Conservation (phyloP, 2,329 filamentous ascomycete species). For the Nemania sp. region DNA sequence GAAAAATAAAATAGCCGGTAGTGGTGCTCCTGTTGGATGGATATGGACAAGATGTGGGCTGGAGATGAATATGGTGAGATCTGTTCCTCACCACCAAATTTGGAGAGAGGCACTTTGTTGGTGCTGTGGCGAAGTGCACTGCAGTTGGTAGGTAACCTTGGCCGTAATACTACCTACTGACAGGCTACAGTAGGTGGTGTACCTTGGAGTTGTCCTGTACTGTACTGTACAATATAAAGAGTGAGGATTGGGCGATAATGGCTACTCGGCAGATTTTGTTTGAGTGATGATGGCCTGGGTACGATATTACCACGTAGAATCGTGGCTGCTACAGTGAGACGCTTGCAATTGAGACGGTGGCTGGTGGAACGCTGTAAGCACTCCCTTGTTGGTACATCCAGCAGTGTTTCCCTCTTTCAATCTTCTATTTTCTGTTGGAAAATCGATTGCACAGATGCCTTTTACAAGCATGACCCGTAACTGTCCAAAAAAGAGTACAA, state of each 20-base stretch:
- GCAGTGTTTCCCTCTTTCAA: conserved; percentile 12
- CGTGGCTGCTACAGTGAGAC: conserved; percentile 11
- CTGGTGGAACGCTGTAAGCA: conserved; percentile 7
- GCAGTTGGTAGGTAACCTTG: too few species aligned
- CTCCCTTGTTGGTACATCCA: conserved; percentile 19
- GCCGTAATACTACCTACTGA: too few species aligned
- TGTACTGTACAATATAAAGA: not conserved
- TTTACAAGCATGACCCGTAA: conserved; percentile 22
- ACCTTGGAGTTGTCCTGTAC: not conserved
- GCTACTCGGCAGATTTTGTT: not conserved
- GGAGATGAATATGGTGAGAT: too few species aligned
- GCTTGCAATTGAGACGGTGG: conserved; percentile 8
- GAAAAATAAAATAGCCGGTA: too few species aligned
- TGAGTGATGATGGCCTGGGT: not conserved
- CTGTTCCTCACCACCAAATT: too few species aligned
- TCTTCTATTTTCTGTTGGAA: conserved; percentile 20
- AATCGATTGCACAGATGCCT: conserved; percentile 18
- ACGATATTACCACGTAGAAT: conserved; percentile 8
- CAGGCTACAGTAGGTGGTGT: too few species aligned
- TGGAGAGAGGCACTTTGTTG: too few species aligned
- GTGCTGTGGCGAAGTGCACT: too few species aligned
- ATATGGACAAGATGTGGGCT: too few species aligned
- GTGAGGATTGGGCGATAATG: not conserved
- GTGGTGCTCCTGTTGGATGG: too few species aligned
- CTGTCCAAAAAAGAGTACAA: conserved; percentile 11